These are phyloP conservation scores for Leccinum fuscescens DNA, from an alignment of 1,284 basidiomycete genomes.

Conservation along the genomic window DNA sequence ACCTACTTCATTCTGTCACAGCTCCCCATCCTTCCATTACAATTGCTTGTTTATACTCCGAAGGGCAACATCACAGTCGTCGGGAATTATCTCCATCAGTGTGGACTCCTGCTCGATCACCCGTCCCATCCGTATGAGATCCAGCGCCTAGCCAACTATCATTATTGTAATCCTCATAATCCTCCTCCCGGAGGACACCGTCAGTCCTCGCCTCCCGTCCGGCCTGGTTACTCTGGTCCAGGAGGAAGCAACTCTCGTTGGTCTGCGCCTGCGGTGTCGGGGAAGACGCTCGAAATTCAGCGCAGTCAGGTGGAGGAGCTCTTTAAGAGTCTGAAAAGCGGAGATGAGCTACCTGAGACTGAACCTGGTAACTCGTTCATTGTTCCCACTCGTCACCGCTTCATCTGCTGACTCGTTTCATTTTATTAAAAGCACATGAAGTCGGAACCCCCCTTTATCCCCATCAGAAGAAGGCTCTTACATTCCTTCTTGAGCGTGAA, in stretches of 20 bases:
- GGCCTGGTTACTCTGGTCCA: slow-evolving; percentile 42
- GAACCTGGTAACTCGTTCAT: slow-evolving; percentile 65
- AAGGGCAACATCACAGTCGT: slow-evolving; percentile 87
- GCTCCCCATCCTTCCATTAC: slow-evolving; percentile 79
- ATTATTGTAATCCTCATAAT: slow-evolving; percentile 89
- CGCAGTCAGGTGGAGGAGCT: slow-evolving; percentile 92
- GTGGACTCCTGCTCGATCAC: slow-evolving; percentile 76
- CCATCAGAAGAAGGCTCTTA: slow-evolving; percentile 97
- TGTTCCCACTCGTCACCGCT: slow-evolving; percentile 5
- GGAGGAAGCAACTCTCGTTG: slow-evolving; percentile 49
- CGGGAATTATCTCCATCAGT: slow-evolving; percentile 68
- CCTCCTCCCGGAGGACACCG: slow-evolving; percentile 71
- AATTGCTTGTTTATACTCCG: slow-evolving; percentile 88
- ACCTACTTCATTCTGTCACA: slow-evolving; percentile 33
- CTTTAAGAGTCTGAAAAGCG: slow-evolving; percentile 85
- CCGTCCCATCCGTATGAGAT: slow-evolving; percentile 62
- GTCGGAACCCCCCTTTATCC: slow-evolving; percentile 91
- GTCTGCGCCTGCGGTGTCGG: slow-evolving; percentile 58
- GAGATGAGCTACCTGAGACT: slow-evolving; percentile 83
- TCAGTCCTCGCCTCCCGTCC: slow-evolving; percentile 40
- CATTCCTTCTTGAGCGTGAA: slow-evolving; percentile 95
- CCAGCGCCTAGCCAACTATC: slow-evolving; percentile 59
- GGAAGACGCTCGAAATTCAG: slow-evolving; percentile 88
- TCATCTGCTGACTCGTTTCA: slow-evolving; percentile 19
- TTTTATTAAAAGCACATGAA: slow-evolving; percentile 56